Percentiles rank a stretch among this genome's conserved stretches.
phyloP scores from a whole-genome alignment of 73 alveolate species.

The Paramecium octaurelia region DNA sequence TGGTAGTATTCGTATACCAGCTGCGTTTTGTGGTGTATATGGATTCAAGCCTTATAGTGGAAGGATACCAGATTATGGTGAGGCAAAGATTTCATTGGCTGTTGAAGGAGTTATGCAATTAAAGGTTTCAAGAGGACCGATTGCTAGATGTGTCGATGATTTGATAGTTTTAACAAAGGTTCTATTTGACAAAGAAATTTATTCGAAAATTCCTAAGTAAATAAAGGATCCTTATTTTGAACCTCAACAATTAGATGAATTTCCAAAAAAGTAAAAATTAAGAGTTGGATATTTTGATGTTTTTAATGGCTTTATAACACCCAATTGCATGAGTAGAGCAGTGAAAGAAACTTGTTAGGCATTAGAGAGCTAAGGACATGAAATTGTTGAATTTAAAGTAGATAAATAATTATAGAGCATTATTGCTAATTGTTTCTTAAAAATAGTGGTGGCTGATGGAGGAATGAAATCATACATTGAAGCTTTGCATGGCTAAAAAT shows the following conservation, averaged over 20 bases:
- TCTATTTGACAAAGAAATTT: neutral
- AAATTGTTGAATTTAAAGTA: constrained; percentile 47
- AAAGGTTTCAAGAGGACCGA: constrained; percentile 63
- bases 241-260: neutral
- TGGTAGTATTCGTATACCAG: constrained; percentile 82
- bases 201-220: neutral
- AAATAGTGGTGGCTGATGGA: constrained; percentile 3
- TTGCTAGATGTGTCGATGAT: constrained; percentile 72
- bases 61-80: constrained; percentile 63
- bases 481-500: neutral
- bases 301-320: neutral
- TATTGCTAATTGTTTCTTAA: neutral
- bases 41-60: constrained; percentile 72
- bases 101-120: neutral
- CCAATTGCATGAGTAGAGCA: constrained; percentile 62
- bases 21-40: constrained; percentile 70
- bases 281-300: constrained; percentile 76
- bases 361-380: constrained; percentile 60
- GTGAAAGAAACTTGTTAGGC: constrained; percentile 46
- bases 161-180: constrained; percentile 28
- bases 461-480: neutral
- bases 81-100: neutral
- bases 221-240: neutral
- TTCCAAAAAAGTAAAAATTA: constrained; percentile 39
- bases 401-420: neutral